Conservation (phyloP, 306 rosid genomes). For the Mimosa pudica region DNA sequence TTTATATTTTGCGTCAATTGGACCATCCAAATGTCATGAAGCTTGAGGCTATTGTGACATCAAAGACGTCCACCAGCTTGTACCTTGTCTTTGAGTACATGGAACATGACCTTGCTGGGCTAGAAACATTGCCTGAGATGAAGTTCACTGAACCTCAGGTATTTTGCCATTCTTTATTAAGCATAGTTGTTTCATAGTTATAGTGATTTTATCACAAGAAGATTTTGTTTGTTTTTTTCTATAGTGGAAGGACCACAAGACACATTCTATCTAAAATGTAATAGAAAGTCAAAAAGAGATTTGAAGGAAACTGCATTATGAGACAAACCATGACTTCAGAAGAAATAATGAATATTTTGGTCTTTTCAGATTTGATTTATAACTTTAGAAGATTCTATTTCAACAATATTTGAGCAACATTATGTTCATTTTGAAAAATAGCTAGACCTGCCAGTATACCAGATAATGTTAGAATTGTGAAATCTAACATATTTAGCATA, state of each 20-base stretch:
- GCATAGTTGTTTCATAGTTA: neutral
- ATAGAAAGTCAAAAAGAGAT: constrained; percentile 12
- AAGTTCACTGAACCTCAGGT: constrained; percentile 89
- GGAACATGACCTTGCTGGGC: constrained; percentile 94
- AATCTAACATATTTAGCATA: constrained; percentile 13
- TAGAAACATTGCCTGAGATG: constrained; percentile 57
- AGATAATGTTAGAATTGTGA: neutral
- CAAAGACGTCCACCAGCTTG: constrained; percentile 76
- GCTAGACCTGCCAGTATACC: neutral
- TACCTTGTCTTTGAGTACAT: constrained; percentile 95
- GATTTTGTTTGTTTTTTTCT: neutral
- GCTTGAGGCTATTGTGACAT: constrained; percentile 83
- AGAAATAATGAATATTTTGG: constrained; percentile 1
- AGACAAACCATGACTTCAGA: neutral
- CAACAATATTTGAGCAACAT: neutral
- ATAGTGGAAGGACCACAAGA: neutral
- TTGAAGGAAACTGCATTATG: constrained; percentile 5
- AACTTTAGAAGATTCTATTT: neutral
- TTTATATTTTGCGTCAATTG: constrained; percentile 82
- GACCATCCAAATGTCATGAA: constrained; percentile 94
- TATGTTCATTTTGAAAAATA: neutral
- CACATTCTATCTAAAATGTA: neutral
- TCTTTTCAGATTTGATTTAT: neutral
- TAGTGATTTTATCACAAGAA: neutral
- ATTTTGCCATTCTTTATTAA: constrained; percentile 6